phyloP scores from a whole-genome alignment of 179 eudicot species.

The Gypsophila paniculata region DNA sequence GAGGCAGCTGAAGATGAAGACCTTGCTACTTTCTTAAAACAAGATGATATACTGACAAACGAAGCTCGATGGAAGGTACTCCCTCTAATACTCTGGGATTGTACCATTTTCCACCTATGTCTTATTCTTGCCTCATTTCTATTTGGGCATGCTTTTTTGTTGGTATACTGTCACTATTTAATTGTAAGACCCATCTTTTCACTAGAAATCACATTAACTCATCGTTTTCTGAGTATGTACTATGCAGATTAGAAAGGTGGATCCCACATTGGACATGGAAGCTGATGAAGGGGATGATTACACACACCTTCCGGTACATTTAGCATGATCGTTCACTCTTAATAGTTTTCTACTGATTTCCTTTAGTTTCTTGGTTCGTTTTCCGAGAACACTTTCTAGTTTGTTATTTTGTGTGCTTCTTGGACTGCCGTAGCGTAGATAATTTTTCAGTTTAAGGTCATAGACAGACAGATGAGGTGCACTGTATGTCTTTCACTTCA shows the following conservation, averaged over 20 bases:
- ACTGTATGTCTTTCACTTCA: too few relatives aligned
- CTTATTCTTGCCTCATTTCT: background rate
- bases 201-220: background rate
- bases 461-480: background rate
- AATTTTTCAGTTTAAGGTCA: background rate
- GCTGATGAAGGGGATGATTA: constrained; percentile 97
- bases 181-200: too few relatives aligned
- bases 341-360: background rate
- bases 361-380: background rate
- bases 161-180: too few relatives aligned
- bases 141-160: background rate
- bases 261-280: constrained; percentile 94
- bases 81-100: background rate
- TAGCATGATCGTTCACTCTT: constrained; percentile 16
- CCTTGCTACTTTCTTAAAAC: constrained; percentile 79
- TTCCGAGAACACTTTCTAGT: background rate
- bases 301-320: constrained; percentile 75
- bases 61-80: constrained; percentile 89
- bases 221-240: background rate
- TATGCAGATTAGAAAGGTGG: constrained; percentile 81
- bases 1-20: constrained; percentile 98
- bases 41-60: constrained; percentile 70
- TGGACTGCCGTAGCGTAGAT: background rate
- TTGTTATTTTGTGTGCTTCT: background rate
- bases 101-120: too few relatives aligned